Conservation (phyloP, 2,329 filamentous ascomycete species). For the Fusarium agapanthi region DNA sequence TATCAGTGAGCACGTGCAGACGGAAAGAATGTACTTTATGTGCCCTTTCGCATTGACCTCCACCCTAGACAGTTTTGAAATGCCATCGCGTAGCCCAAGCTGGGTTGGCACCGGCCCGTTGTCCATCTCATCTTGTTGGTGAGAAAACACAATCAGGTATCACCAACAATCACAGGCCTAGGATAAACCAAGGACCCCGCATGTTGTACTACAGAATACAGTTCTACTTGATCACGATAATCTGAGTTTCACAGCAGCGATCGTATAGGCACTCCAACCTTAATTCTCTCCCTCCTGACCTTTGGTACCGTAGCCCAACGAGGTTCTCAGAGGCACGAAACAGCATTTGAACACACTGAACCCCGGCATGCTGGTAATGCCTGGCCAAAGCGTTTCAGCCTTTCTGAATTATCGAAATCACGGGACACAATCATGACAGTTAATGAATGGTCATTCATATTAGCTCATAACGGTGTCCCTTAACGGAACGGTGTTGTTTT, state of each 20-base stretch:
- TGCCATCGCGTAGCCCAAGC: not conserved
- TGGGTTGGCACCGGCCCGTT: not conserved
- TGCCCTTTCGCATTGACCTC: not conserved
- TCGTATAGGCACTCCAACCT: not conserved
- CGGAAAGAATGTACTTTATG: not conserved
- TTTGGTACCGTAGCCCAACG: not conserved
- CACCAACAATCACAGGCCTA: not conserved
- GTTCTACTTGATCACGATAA: not conserved
- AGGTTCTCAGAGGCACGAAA: not conserved
- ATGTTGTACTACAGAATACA: not conserved
- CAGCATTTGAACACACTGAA: conserved; percentile 3
- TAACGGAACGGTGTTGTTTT: conserved; percentile 42
- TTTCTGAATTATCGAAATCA: conserved; percentile 37
- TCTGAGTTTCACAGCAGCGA: not conserved
- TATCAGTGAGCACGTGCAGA: not conserved
- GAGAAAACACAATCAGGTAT: not conserved
- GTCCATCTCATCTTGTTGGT: not conserved
- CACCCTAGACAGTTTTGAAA: not conserved
- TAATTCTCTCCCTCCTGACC: not conserved
- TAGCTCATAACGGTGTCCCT: conserved; percentile 33
- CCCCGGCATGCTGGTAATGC: conserved; percentile 5
- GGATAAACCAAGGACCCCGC: not conserved
- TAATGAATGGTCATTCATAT: conserved; percentile 24
- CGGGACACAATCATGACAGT: conserved; percentile 23
- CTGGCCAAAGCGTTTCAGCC: conserved; percentile 27